These are phyloP conservation scores for Leptoxyphium fumago DNA, from an alignment of 2,329 filamentous ascomycete genomes.

Conservation along the genomic window DNA sequence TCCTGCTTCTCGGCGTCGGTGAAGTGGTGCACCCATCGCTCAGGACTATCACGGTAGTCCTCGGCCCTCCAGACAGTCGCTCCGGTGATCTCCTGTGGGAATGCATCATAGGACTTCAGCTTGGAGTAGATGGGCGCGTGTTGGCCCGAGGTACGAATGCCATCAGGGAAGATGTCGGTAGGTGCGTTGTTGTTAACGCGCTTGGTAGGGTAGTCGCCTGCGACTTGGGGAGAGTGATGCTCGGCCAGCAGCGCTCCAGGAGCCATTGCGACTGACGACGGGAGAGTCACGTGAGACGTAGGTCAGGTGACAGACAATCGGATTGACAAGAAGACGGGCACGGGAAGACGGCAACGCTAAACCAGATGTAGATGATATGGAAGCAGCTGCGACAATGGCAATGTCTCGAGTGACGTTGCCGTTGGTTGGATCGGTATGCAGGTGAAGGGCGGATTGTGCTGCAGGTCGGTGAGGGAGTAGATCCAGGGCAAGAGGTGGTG, in stretches of 20 bases:
- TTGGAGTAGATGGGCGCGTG: slow-evolving; percentile 52
- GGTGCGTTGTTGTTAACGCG: slow-evolving; percentile 17
- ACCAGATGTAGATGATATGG: too few species aligned
- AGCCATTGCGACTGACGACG: background rate
- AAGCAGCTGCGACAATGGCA: too few species aligned
- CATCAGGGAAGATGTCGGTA: slow-evolving; percentile 44
- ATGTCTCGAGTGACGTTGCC: too few species aligned
- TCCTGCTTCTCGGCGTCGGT: slow-evolving; percentile 52
- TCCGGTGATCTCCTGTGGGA: slow-evolving; percentile 56
- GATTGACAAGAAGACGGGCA: too few species aligned
- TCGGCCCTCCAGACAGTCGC: slow-evolving; percentile 57
- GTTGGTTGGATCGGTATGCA: too few species aligned
- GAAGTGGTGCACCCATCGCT: slow-evolving; percentile 61
- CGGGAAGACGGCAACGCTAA: too few species aligned
- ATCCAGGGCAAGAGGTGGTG: too few species aligned
- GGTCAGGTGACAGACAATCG: too few species aligned
- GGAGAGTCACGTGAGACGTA: too few species aligned
- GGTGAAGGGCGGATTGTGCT: too few species aligned
- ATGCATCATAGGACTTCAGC: slow-evolving; percentile 52
- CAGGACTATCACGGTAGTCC: slow-evolving; percentile 47
- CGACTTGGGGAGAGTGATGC: background rate
- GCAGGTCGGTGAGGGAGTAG: too few species aligned
- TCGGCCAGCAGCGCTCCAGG: background rate
- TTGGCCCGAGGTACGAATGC: slow-evolving; percentile 56
- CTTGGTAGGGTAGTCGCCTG: background rate